Conservation (phyloP, 176 grass and related monocot species). For the Saccharum spontaneum region DNA sequence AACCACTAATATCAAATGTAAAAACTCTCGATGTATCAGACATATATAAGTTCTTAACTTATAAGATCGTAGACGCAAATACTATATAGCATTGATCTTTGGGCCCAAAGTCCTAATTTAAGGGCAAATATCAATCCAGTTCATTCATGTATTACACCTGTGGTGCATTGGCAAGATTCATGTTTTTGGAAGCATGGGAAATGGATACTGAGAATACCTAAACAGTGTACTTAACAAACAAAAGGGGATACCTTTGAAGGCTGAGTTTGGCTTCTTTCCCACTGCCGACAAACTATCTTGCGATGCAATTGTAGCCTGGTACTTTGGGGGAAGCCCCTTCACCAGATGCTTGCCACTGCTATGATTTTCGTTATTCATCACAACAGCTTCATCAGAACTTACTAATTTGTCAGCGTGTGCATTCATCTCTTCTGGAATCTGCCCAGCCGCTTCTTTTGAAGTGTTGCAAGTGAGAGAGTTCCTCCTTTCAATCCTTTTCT, state of each 20-base stretch:
- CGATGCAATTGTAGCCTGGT: conserved; percentile 30
- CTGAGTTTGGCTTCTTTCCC: conserved; percentile 18
- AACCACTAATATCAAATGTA: neutral
- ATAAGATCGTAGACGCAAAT: neutral
- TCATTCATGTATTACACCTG: conserved; percentile 1
- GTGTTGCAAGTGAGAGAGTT: conserved; percentile 45
- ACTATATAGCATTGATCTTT: neutral
- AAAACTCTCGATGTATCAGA: neutral
- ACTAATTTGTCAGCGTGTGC: conserved; percentile 25
- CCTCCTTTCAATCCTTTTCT: conserved; percentile 61
- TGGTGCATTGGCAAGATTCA: neutral
- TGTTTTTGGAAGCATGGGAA: neutral
- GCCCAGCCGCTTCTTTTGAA: conserved; percentile 30
- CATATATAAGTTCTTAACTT: neutral
- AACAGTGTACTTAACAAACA: conserved; percentile 1
- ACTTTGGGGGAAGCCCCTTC: conserved; percentile 31
- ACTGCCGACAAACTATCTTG: conserved; percentile 15
- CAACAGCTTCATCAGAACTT: conserved; percentile 15
- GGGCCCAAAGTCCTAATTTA: neutral
- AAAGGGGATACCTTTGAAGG: conserved; percentile 31
- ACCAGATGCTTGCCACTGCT: neutral
- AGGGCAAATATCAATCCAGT: neutral
- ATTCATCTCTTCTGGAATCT: conserved; percentile 37
- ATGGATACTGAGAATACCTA: neutral
- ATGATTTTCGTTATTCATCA: neutral